Evolutionary conservation across 176 grass and related monocot genomes (phyloP).

Genomic region (Carex pumila): DNA sequence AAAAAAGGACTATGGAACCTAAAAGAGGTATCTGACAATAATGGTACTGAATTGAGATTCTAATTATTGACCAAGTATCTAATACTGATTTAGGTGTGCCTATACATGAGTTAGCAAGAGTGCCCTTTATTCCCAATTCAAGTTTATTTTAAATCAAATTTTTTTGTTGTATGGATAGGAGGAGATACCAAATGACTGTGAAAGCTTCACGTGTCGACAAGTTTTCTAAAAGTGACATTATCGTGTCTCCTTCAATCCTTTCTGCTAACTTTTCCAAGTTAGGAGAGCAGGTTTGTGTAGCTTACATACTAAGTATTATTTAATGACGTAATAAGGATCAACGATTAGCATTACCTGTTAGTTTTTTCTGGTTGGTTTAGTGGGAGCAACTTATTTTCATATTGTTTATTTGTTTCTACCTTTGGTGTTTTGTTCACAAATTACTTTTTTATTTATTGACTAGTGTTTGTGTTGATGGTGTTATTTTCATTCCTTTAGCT

Average conservation of each 20-base stretch:
- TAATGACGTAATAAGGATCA: neutral
- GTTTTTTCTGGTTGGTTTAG: neutral
- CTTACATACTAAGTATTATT: neutral
- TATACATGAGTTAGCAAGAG: neutral
- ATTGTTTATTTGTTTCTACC: neutral
- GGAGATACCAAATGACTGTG: slow-evolving; percentile 30
- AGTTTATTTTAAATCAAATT: neutral
- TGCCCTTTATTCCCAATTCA: neutral
- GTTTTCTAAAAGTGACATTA: slow-evolving; percentile 90
- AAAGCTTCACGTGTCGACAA: slow-evolving; percentile 83
- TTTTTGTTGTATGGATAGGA: slow-evolving; percentile 20
- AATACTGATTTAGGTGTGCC: neutral
- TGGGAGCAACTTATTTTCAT: neutral
- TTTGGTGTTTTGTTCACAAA: neutral
- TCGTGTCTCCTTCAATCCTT: slow-evolving; percentile 95
- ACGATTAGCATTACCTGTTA: neutral
- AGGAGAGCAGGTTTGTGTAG: slow-evolving; percentile 64
- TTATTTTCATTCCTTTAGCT: slow-evolving; percentile 2
- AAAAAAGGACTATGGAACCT: neutral
- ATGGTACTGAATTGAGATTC: neutral
- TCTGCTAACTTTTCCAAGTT: slow-evolving; percentile 94
- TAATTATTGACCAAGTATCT: neutral
- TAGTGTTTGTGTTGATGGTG: neutral
- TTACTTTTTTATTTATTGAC: neutral
- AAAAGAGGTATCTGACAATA: neutral